Base-by-base conservation (phyloP, 129 eudicot species). In the Ambrosia artemisiifolia region DNA sequence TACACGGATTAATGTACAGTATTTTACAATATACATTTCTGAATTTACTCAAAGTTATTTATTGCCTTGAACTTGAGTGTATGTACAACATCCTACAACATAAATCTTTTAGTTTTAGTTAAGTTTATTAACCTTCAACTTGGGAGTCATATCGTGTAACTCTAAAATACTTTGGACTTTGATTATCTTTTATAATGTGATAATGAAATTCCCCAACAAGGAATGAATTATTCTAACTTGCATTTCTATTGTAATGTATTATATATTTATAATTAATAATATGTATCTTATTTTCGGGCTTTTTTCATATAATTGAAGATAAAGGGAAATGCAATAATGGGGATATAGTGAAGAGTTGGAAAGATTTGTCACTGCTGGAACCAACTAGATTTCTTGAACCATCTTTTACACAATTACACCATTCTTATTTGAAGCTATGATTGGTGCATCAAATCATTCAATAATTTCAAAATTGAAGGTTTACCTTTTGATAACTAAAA, bases 331-430 rank as follows among this genome's bases (percentile, higher is more conserved):
- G 16, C 51, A 40, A 65, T 65, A 46, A 67, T 46, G 59, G 72
- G 42, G 48, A 6, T 30, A 67, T 38, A 40, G 4, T 18, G 53
- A 43, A 67, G 47, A 67, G 48, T 46, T 44, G 43, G 47, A 46
- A 67, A 67, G 53, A 28, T 67, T 13, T 46, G 56, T 24, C 72
- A 24, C 11, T 63, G 72, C 72, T 67, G 72, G 72, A 67, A 67
- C 72, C 72, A 67, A 67, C 59, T 67, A 67, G 59, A 67, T 47
- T 67, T 47, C 13, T 44, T 67, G 72, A 67, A 44, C 48, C 48
- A 56, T 44, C 48, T 32, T 67, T 24, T 24, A 24, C 28, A 24
- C n/a, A n/a, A n/a, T 44, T 36, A 20, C 48, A 42, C 53, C 43
- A 49, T 40, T 65, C 53, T 40, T 63, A 16, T 35, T 32, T 59